Conservation (phyloP, 352 stramenopile species). For the Globisporangium mamillatum region DNA sequence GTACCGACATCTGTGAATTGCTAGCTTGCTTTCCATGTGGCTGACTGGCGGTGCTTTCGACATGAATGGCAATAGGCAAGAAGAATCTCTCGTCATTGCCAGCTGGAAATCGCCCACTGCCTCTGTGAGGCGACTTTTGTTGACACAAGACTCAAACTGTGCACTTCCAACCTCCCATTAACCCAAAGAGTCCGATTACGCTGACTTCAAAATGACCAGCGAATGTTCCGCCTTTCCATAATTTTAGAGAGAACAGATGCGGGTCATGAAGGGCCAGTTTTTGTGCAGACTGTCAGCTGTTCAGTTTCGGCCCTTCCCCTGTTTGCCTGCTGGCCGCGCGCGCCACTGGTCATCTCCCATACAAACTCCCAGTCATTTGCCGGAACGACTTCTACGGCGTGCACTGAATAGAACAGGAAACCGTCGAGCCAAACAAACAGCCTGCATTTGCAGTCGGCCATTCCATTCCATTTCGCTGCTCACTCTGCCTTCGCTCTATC, state of each 20-base stretch:
- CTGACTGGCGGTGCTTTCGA: not conserved
- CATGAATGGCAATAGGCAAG: not conserved
- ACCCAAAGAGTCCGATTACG: not conserved
- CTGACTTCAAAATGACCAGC: not conserved
- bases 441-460: not conserved
- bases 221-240: not conserved
- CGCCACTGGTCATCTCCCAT: not conserved
- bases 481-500: not conserved
- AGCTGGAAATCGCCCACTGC: not conserved
- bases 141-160: not conserved
- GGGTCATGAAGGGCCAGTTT: not conserved
- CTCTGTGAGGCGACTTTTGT: too few species aligned
- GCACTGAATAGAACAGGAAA: not conserved
- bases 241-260: not conserved
- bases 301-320: not conserved
- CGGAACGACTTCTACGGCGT: constrained; percentile 1
- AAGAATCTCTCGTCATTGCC: not conserved
- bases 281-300: not conserved
- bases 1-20: not conserved
- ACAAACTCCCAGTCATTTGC: constrained; percentile 1
- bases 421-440: not conserved
- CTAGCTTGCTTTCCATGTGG: not conserved
- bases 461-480: not conserved
- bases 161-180: not conserved
- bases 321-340: not conserved